Evolutionary conservation across 371 early-diverging fungal genomes (phyloP), one percentile per base, ranked within the genome.

Genomic region (Mucor velutinosus): DNA sequence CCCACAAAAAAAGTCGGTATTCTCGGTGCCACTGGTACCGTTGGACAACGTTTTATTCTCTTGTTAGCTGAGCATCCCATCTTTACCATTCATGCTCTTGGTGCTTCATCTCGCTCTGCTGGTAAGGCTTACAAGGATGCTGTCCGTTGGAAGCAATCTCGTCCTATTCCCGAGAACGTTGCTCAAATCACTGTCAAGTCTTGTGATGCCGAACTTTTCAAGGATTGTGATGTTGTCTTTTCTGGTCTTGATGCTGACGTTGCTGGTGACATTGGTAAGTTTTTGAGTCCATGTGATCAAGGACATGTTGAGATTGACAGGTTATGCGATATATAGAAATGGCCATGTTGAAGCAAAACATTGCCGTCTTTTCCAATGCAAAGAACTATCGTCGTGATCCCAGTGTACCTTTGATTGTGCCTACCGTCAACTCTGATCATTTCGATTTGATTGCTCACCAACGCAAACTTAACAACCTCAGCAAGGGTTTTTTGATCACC

Each of bases 21-120:
- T 66, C 92, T 98, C 61, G 98, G 98, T 72, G 97, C 97, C 39
- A 98, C 97, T 4, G 99, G 97, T 75, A 96, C 95, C n/a, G 99
- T 98, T 23, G 97, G 97, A 49, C 99, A 98, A 76, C 91, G 97
- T n/a, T 97, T 98, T 70, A 94, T 97, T 67, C 84, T 91, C 55
- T 86, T 97, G 57, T 88, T 98, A 58, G 87, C 90, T 8, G 76
- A 85, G 60, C 96, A 98, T 79, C 97, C 97, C 53, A 80, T 85
- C 65, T 96, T 98, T 74, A 82, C 81, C 51, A 89, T 98, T 74
- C 90, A 90, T 74, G 89, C 92, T 58, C 80, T 98, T 35, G 97
- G 99, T 62, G 99, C 99, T 37, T 94, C 95, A 17, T 77, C 90
- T 66, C 92, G 96, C 56, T 97, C 97, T 35, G 93, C 96, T 10